Conservation (phyloP, 768 basidiomycete genomes). For the Heimioporus sp. region DNA sequence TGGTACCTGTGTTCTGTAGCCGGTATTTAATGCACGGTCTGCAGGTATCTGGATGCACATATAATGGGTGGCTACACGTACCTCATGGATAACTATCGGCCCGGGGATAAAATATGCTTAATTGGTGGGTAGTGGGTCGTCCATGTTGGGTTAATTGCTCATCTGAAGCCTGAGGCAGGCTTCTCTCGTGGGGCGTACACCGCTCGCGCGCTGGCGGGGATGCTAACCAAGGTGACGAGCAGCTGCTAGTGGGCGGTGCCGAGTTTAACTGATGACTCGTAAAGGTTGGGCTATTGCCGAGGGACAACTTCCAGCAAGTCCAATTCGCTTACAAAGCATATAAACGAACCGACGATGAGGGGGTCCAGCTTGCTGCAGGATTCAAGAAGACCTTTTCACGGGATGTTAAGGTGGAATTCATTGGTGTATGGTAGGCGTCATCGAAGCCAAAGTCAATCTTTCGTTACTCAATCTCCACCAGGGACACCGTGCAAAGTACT, state of each 20-base stretch:
- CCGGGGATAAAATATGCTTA: constrained; percentile 71
- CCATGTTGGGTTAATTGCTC: constrained; percentile 2
- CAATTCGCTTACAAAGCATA: constrained; percentile 76
- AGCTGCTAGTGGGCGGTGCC: neutral
- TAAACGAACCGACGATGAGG: constrained; percentile 45
- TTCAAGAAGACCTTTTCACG: constrained; percentile 75
- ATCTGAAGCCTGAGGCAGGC: constrained; percentile 44
- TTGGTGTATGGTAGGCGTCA: constrained; percentile 67
- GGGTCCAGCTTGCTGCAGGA: constrained; percentile 49
- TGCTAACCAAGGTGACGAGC: constrained; percentile 58
- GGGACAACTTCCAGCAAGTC: constrained; percentile 66
- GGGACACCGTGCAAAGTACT: constrained; percentile 82
- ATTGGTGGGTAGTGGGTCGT: constrained; percentile 46
- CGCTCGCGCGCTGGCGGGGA: constrained; percentile 70
- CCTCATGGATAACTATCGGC: constrained; percentile 74
- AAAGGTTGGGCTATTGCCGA: constrained; percentile 70
- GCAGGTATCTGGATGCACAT: constrained; percentile 68
- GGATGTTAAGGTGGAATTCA: constrained; percentile 68
- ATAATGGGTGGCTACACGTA: constrained; percentile 76
- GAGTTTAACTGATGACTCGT: neutral
- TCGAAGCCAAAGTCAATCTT: neutral
- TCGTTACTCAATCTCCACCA: constrained; percentile 16
- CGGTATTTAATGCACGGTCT: neutral
- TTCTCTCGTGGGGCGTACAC: constrained; percentile 76
- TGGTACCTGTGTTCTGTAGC: neutral